These are phyloP conservation scores for Malus hybrid DNA, from an alignment of 331 rosid genomes.

Conservation along the genomic window DNA sequence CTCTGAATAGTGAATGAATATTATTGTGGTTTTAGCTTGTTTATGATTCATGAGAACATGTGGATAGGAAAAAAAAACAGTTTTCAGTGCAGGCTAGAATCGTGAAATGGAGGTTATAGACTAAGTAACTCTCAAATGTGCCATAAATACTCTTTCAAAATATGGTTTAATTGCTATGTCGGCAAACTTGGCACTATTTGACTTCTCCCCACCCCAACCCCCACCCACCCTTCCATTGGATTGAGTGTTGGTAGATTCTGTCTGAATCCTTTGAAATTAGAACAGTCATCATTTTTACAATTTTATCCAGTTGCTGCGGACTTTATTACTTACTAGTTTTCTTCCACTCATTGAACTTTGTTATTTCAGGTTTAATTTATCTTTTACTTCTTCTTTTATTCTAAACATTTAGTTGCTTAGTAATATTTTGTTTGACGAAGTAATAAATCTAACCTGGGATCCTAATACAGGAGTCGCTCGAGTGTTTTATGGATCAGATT, in stretches of 20 bases:
- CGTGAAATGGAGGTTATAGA: not conserved
- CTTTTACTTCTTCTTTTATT: not conserved
- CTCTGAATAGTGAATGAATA: not conserved
- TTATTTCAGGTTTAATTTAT: not conserved
- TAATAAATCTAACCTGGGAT: not conserved
- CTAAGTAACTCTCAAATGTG: not conserved
- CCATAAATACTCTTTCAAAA: not conserved
- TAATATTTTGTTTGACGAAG: not conserved
- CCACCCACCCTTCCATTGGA: no score
- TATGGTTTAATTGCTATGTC: not conserved
- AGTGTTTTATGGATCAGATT: constrained; percentile 89
- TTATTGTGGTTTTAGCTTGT: not conserved
- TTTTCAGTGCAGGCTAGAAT: not conserved
- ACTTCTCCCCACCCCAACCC: not conserved
- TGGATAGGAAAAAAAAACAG: not conserved
- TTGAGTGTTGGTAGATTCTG: no score
- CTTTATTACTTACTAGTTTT: not conserved
- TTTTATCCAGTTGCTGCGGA: not conserved
- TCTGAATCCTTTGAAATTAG: no score
- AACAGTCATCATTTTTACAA: no score
- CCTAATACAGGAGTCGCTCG: constrained; percentile 55
- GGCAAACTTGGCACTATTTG: not conserved
- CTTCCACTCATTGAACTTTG: not conserved
- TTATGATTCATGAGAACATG: not conserved
- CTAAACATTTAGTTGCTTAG: not conserved